Evolutionary conservation across 1,139 yeast genomes (phyloP).

Genomic region (Hemisphaericaspora lyxosophila): DNA sequence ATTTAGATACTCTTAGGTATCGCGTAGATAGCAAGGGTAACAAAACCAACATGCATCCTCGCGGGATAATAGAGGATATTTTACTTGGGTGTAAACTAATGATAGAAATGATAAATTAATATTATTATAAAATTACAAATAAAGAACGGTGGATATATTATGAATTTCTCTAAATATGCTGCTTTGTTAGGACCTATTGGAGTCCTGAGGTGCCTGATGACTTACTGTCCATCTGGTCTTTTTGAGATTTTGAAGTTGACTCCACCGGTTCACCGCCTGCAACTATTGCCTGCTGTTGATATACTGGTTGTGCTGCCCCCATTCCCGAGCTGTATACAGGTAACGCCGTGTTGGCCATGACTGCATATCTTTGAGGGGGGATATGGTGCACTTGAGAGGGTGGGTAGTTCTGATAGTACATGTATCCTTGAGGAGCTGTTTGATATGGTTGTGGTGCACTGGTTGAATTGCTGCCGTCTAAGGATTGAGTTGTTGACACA

Average conservation of each 20-base stretch:
- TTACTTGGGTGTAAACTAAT: no score
- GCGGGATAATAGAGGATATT: no score
- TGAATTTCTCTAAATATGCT: no score
- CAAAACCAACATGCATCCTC: no score
- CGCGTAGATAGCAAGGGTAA: no score
- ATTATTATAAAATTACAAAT: not conserved
- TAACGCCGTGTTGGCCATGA: not conserved
- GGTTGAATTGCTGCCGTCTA: not conserved
- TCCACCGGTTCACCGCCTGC: constrained; percentile 3
- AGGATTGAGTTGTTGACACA: constrained; percentile 1
- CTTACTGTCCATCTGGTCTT: constrained; percentile 2
- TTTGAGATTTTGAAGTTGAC: constrained; percentile 1
- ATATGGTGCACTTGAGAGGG: not conserved
- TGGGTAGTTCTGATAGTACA: constrained; percentile 5
- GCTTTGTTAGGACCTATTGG: constrained; percentile 1
- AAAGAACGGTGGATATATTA: no score
- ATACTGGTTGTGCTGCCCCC: constrained; percentile 8
- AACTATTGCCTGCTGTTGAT: constrained; percentile 6
- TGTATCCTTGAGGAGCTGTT: constrained; percentile 6
- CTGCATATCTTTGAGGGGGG: constrained; percentile 1
- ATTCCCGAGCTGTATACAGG: constrained; percentile 4
- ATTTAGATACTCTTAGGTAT: no score
- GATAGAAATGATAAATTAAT: no score
- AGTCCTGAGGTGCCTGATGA: not conserved
- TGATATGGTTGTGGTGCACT: constrained; percentile 1